These are phyloP conservation scores for Syncephalis fuscata DNA, from an alignment of 371 early-diverging fungal species.

Conservation along the genomic window DNA sequence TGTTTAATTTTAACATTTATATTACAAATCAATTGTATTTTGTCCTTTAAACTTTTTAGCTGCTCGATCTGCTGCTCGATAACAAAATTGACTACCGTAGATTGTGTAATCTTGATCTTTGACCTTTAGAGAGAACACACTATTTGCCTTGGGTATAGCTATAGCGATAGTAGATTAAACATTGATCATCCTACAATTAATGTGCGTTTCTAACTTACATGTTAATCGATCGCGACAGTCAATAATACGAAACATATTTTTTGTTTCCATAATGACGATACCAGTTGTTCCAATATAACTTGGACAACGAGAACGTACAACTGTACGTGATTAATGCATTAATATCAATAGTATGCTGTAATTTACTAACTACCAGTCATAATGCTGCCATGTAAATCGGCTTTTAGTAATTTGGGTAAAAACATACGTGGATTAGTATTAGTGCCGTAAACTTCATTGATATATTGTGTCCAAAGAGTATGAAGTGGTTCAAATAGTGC, in stretches of 20 bases:
- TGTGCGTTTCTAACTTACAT: slow-evolving; percentile 23
- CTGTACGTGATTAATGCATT: slow-evolving; percentile 10
- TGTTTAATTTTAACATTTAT: no score
- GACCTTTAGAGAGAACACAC: slow-evolving; percentile 45
- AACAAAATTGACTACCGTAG: slow-evolving; percentile 67
- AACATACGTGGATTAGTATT: slow-evolving; percentile 16
- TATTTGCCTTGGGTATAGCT: slow-evolving; percentile 63
- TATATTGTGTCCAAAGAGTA: slow-evolving; percentile 66
- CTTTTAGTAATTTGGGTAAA: slow-evolving; percentile 52
- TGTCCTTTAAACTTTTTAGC: slow-evolving; percentile 77
- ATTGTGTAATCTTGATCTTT: slow-evolving; percentile 30
- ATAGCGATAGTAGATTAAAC: slow-evolving; percentile 1
- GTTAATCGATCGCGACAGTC: slow-evolving; percentile 41
- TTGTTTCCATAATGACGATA: slow-evolving; percentile 77
- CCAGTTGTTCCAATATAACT: slow-evolving; percentile 58
- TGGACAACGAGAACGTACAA: slow-evolving; percentile 65
- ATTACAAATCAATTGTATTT: slow-evolving; percentile 56
- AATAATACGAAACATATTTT: slow-evolving; percentile 67
- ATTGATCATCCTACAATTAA: not conserved
- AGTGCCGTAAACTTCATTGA: slow-evolving; percentile 34
- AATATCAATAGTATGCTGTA: not conserved
- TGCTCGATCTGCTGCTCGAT: slow-evolving; percentile 58
- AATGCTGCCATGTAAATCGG: slow-evolving; percentile 71
- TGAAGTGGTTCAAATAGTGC: slow-evolving; percentile 54
- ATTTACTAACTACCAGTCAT: slow-evolving; percentile 35